phyloP scores from a whole-genome alignment of 2,329 filamentous ascomycete genomes.

The Alternaria atra region DNA sequence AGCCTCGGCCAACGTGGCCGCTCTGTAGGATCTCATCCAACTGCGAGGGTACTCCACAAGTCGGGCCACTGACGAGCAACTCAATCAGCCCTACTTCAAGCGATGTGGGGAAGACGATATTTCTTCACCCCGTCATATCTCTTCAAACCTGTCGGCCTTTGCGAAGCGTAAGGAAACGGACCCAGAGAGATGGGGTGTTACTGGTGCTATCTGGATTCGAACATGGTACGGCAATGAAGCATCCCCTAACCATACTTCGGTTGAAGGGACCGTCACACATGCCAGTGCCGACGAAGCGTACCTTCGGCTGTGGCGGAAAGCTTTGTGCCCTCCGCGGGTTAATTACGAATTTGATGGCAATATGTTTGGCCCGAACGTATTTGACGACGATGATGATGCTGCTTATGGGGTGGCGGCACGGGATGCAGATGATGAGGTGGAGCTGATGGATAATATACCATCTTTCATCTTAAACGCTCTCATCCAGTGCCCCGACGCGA shows the following conservation, averaged over 20 bases:
- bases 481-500: constrained; percentile 3
- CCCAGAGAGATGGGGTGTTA: background rate
- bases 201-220: constrained; percentile 2
- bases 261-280: background rate
- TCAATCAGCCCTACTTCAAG: background rate
- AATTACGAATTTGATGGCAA: background rate
- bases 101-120: background rate
- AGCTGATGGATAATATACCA: constrained; percentile 3
- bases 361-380: background rate
- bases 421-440: constrained; percentile 11
- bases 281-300: constrained; percentile 6
- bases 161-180: constrained; percentile 2
- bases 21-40: background rate
- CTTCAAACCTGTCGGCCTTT: background rate
- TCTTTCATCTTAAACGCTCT: constrained; percentile 6
- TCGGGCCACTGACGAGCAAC: background rate
- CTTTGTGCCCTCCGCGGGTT: background rate
- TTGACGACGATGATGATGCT: background rate
- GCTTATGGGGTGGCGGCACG: background rate
- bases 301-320: background rate
- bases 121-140: background rate
- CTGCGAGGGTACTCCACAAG: no score
- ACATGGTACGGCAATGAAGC: constrained; percentile 12
- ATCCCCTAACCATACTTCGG: background rate
- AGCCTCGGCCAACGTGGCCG: constrained; percentile 3